Base-by-base conservation (phyloP, 345 rosid genomes). In the Eucalyptus melliodora region DNA sequence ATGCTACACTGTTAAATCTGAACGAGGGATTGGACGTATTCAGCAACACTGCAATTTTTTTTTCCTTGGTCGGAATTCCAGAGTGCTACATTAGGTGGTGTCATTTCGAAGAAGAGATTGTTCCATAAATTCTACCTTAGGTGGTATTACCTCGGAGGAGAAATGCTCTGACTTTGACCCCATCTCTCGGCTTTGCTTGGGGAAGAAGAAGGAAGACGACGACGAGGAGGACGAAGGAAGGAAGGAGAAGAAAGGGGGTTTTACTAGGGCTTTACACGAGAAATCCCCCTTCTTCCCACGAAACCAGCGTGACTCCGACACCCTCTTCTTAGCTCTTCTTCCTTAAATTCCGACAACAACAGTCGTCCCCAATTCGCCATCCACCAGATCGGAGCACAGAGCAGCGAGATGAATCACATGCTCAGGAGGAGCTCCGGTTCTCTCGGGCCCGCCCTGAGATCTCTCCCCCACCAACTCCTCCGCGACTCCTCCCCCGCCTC, bases 401-500 rank as follows among this genome's bases (percentile, higher is more conserved):
- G 85, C 51, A 4, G 42, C n/a, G 19, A 42, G 67, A 88, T 91
- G 89, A 69, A 60, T 27, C 60, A 69, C 60, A 49, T 93, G 90
- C 87, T 88, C 91, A 90, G 86, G 62, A 56, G 87, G 62, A 56
- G 87, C 15, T 17, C 83, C 24, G 91, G 88, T 40, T 88, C 92
- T 42, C 87, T 90, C 30, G 89, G 87, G 42, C 23, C 89, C 62
- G 49, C 91, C 50, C 89, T 86, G 88, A 91, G 90, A 62, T 93
- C 93, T 69, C 87, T 93, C 59, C 59, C 59, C 0, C 59, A 2
- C 12, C 30, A 86, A 3, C 65, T 51, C 89, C 88, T 90, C 50
- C 92, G 91, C 59, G 91, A 89, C 85, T 89, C 94, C 45, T 87
- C 92, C 62, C 1, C 30, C 88, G 17, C 87, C 86, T 56, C 92